Evolutionary conservation across 192 early-diverging fungal species (phyloP).

Genomic region (Powellomyces hirtus): DNA sequence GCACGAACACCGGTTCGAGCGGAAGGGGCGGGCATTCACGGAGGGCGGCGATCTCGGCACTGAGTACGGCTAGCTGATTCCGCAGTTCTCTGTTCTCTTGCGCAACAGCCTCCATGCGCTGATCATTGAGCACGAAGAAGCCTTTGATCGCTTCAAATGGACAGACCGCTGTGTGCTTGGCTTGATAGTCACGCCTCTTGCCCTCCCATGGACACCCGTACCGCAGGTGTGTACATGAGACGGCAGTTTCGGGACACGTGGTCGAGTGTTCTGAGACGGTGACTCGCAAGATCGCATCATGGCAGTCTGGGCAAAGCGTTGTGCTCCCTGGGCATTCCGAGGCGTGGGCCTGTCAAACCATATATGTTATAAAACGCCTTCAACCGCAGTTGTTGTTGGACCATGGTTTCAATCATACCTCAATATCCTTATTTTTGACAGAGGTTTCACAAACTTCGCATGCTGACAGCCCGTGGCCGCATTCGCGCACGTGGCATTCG

Average conservation of each 20-base stretch:
- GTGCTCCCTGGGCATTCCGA: slow-evolving; percentile 37
- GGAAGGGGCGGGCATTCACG: slow-evolving; percentile 2
- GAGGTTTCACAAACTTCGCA: slow-evolving; percentile 52
- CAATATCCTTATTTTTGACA: slow-evolving; percentile 45
- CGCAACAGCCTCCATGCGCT: slow-evolving; percentile 36
- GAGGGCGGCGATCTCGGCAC: slow-evolving; percentile 5
- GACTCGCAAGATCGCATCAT: slow-evolving; percentile 4
- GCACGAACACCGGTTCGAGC: not conserved
- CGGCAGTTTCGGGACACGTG: slow-evolving; percentile 5
- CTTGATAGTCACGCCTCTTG: slow-evolving; percentile 27
- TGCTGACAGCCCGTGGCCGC: slow-evolving; percentile 48
- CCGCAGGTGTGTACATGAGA: slow-evolving; percentile 33
- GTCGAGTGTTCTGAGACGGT: not conserved
- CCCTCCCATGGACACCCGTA: slow-evolving; percentile 67
- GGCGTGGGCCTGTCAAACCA: slow-evolving; percentile 44
- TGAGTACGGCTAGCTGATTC: not conserved
- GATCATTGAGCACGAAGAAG: slow-evolving; percentile 47
- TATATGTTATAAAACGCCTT: not conserved
- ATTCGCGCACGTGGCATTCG: slow-evolving; percentile 54
- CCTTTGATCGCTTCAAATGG: slow-evolving; percentile 61
- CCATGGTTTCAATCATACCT: slow-evolving; percentile 23
- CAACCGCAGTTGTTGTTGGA: not conserved
- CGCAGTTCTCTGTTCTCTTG: slow-evolving; percentile 50
- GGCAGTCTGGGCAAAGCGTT: slow-evolving; percentile 57
- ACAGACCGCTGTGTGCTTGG: slow-evolving; percentile 51